Evolutionary conservation across 768 basidiomycete species (phyloP), one percentile per base, ranked within the genome.

Genomic region (Daedaleopsis sinensis): DNA sequence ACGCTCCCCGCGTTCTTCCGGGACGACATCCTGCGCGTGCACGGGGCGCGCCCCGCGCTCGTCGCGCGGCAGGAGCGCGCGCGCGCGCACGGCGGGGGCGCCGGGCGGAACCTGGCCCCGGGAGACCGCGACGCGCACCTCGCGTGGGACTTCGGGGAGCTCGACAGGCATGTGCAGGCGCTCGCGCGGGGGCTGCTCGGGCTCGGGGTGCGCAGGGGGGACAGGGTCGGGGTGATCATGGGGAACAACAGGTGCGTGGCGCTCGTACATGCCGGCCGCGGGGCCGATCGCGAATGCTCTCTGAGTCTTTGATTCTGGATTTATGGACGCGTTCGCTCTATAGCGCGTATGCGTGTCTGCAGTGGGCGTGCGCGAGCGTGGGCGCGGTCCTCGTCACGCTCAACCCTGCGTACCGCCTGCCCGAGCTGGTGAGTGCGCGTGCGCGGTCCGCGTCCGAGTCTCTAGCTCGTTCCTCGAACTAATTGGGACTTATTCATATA

Each of bases 351-450:
- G 91, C 91, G 0, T 79, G 83, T 76, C 74, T 93, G 23, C 92
- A 94, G 67, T 93, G 91, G 92, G 92, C 92, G 3, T 90, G 89
- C 60, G 90, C 91, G n/a, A 85, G 84, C 52, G 81, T 93, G 59
- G 92, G 92, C n/a, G 91, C 90, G 13, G 85, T 93, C 56, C 74
- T 93, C 38, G 91, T 90, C 21, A 93, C 92, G 9, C 79, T 94
- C 49, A 94, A 94, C 65, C 93, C 92, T 3, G 90, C 91, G 0
- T 93, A 91, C 70, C 84, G 87, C 27, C 65, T 86, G 7, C 78
- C 81, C 37, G 92, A 94, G 69, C 78, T 94, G 53, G 90, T 91
- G 61, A 54, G 82, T 76, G n/a, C n/a, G 16, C n/a, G 55, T 10
- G 37, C 37, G 37, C 37, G 37, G 37, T 38, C 37, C 37, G 7